Percentiles rank a stretch among this genome's conserved stretches.
phyloP scores from a whole-genome alignment of 129 eudicot species.

The Silybum marianum region DNA sequence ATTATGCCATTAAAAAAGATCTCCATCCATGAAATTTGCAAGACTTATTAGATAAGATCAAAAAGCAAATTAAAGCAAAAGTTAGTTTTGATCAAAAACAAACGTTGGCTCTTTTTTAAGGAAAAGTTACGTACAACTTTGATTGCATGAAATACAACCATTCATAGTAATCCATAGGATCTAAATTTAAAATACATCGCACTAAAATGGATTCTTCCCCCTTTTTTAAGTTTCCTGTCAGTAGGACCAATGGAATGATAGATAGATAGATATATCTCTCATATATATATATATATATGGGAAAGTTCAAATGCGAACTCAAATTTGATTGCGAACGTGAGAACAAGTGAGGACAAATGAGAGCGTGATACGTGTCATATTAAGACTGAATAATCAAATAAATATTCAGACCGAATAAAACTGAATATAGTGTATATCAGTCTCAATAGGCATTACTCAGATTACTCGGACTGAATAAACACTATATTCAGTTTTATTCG shows the following conservation, averaged over 20 bases:
- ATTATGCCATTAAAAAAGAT: neutral
- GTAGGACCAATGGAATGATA: neutral
- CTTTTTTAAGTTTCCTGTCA: neutral
- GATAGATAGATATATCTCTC: too few species aligned
- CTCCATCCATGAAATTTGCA: neutral
- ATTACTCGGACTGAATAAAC: too few species aligned
- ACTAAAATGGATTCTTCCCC: neutral
- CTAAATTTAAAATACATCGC: neutral
- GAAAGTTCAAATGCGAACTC: too few species aligned
- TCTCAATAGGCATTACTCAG: too few species aligned
- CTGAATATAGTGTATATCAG: too few species aligned
- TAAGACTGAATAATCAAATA: too few species aligned
- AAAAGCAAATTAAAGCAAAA: conserved; percentile 23
- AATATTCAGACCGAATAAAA: too few species aligned
- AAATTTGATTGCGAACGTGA: too few species aligned
- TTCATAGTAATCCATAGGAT: neutral
- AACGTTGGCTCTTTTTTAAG: conserved; percentile 4
- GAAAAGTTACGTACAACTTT: neutral
- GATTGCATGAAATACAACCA: neutral
- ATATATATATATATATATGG: neutral
- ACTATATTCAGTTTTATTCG: too few species aligned
- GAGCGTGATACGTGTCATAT: too few species aligned
- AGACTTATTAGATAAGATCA: conserved; percentile 20
- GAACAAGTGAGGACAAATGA: too few species aligned
- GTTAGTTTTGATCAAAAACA: conserved; percentile 22